Conservation (phyloP, 257 asterid genomes). For the Lycium barbarum region DNA sequence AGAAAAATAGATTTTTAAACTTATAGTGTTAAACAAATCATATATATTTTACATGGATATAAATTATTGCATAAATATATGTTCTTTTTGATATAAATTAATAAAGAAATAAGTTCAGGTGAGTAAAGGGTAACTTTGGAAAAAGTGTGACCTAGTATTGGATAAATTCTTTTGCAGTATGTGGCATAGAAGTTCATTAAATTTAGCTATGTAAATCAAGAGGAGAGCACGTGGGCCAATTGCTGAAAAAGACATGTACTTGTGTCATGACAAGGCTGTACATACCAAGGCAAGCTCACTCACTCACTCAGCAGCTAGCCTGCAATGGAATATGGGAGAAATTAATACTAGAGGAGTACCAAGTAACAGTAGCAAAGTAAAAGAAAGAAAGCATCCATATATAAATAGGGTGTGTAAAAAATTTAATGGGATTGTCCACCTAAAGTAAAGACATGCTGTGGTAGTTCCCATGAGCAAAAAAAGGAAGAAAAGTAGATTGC, state of each 20-base stretch:
- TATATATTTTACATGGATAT: no score
- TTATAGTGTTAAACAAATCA: no score
- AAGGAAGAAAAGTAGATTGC: conserved; percentile 33
- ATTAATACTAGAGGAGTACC: not conserved
- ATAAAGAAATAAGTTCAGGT: no score
- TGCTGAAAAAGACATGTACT: not conserved
- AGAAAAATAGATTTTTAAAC: no score
- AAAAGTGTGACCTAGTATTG: no score
- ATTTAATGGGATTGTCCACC: conserved; percentile 42
- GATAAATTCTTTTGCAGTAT: not conserved
- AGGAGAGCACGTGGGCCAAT: not conserved
- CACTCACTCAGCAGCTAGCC: not conserved
- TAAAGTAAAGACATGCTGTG: conserved; percentile 55
- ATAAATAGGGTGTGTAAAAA: not conserved
- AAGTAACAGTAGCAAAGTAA: conserved; percentile 16
- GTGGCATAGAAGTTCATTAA: not conserved
- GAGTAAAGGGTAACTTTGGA: no score
- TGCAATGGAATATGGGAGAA: not conserved
- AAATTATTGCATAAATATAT: no score
- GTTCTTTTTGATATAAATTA: no score
- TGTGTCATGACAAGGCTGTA: not conserved
- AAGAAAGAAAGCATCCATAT: not conserved
- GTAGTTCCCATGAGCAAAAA: conserved; percentile 48
- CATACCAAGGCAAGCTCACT: not conserved
- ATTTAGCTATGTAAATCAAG: not conserved